Evolutionary conservation across 495 filamentous ascomycete species (phyloP).

Genomic region (Physcia stellaris): DNA sequence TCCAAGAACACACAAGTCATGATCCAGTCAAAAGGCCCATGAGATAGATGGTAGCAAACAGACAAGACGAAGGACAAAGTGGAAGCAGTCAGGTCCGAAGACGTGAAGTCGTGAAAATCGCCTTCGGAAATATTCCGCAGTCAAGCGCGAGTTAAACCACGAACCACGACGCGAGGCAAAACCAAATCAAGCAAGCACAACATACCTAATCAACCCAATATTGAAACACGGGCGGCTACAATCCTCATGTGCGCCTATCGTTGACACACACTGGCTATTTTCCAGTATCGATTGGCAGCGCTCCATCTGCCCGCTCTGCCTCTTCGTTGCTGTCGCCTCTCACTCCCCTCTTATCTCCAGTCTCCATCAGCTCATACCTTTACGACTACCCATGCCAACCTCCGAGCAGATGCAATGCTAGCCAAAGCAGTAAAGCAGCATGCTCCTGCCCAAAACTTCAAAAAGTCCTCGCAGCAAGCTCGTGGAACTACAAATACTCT

Average conservation of each 20-base stretch:
- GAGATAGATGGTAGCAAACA: too few species aligned
- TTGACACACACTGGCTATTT: constrained; percentile 17
- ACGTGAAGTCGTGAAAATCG: too few species aligned
- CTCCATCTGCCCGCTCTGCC: constrained; percentile 10
- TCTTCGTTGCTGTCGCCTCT: constrained; percentile 9
- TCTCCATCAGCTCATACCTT: constrained; percentile 1
- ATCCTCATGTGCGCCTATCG: too few species aligned
- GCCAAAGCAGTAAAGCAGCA: constrained; percentile 13
- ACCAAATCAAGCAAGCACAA: too few species aligned
- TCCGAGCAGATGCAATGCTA: constrained; percentile 11
- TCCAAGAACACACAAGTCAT: too few species aligned
- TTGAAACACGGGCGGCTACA: constrained; percentile 2
- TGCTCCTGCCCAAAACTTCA: neutral
- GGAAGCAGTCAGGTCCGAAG: too few species aligned
- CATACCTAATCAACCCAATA: neutral
- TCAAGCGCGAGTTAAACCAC: too few species aligned
- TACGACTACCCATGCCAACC: constrained; percentile 4
- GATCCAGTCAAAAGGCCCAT: too few species aligned
- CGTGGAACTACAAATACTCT: constrained; percentile 6
- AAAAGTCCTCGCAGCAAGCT: constrained; percentile 7
- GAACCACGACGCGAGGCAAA: too few species aligned
- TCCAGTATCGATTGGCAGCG: constrained; percentile 13
- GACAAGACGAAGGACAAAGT: too few species aligned
- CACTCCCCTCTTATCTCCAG: constrained; percentile 4
- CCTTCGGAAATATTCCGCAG: too few species aligned